These are phyloP conservation scores for Dendrobium nobile DNA, from an alignment of 106 monocot genomes.

Conservation along the genomic window DNA sequence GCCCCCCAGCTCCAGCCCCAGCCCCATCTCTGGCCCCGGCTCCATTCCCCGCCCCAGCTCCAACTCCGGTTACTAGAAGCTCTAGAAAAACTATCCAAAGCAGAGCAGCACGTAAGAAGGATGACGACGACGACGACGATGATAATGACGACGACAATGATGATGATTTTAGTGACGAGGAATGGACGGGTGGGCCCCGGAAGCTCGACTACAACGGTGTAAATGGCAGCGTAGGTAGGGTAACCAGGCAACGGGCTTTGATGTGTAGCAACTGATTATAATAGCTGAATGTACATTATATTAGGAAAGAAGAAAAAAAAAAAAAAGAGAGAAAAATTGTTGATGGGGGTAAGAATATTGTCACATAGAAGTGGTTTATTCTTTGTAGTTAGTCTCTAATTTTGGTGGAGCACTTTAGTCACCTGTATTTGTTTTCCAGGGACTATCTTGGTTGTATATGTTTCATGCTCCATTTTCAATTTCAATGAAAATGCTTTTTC, in stretches of 20 bases:
- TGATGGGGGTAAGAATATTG: neutral
- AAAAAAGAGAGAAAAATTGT: neutral
- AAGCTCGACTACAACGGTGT: slow-evolving; percentile 51
- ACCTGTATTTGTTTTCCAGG: neutral
- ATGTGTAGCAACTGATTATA: slow-evolving; percentile 10
- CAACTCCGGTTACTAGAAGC: slow-evolving; percentile 30
- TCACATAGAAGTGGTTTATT: slow-evolving; percentile 8
- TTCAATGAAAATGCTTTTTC: neutral
- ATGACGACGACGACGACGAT: slow-evolving; percentile 18
- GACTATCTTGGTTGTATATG: slow-evolving; percentile 4
- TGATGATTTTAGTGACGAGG: slow-evolving; percentile 33
- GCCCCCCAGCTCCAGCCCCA: slow-evolving; percentile 18
- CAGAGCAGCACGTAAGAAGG: slow-evolving; percentile 1
- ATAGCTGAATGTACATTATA: slow-evolving; percentile 3
- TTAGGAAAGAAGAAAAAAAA: neutral
- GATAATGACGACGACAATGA: slow-evolving; percentile 14
- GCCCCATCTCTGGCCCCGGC: slow-evolving; percentile 6
- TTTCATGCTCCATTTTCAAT: slow-evolving; percentile 5
- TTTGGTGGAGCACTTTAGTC: slow-evolving; percentile 9
- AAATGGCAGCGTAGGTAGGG: slow-evolving; percentile 28
- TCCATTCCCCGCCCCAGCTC: neutral
- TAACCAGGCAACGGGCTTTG: slow-evolving; percentile 52
- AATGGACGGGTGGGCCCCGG: slow-evolving; percentile 66
- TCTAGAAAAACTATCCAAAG: slow-evolving; percentile 29
- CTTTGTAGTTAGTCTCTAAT: slow-evolving; percentile 6